Evolutionary conservation across 2,329 filamentous ascomycete species (phyloP).

Genomic region (Xylaria polymorpha): DNA sequence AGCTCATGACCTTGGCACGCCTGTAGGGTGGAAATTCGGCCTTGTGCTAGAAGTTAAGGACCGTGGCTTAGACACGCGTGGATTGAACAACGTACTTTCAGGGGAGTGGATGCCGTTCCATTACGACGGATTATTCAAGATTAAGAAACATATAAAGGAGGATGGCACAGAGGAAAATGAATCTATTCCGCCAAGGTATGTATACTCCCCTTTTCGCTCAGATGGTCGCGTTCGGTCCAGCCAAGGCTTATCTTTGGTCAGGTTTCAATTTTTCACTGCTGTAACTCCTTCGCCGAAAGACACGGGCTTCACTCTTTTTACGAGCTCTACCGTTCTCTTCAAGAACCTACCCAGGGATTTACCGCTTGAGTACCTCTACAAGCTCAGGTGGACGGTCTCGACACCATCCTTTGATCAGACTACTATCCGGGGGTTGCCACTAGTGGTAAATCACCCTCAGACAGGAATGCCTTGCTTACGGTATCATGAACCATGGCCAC

Average conservation of each 20-base stretch:
- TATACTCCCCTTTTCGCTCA: neutral
- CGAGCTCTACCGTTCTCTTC: neutral
- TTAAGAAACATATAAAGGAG: neutral
- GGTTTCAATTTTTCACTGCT: neutral
- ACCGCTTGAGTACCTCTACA: neutral
- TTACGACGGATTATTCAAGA: neutral
- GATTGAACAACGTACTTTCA: neutral
- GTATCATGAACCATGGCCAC: slow-evolving; percentile 4
- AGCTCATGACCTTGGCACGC: neutral
- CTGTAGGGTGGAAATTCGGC: neutral
- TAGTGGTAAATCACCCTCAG: neutral
- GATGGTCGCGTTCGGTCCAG: neutral
- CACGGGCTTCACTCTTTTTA: neutral
- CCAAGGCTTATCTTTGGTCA: neutral
- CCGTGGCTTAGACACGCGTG: neutral
- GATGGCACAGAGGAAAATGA: neutral
- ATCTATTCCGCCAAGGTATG: neutral
- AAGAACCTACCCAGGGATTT: neutral
- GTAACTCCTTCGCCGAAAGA: neutral
- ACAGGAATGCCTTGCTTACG: neutral
- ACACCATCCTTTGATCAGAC: neutral
- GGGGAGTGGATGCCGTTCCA: neutral
- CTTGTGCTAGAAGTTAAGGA: neutral
- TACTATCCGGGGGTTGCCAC: neutral
- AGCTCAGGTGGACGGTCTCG: neutral